A percentile compares a stretch with the other conserved stretches of the same genome.
phyloP scores from a whole-genome alignment of 805 yeast species.

The Candida coquimbonensis region DNA sequence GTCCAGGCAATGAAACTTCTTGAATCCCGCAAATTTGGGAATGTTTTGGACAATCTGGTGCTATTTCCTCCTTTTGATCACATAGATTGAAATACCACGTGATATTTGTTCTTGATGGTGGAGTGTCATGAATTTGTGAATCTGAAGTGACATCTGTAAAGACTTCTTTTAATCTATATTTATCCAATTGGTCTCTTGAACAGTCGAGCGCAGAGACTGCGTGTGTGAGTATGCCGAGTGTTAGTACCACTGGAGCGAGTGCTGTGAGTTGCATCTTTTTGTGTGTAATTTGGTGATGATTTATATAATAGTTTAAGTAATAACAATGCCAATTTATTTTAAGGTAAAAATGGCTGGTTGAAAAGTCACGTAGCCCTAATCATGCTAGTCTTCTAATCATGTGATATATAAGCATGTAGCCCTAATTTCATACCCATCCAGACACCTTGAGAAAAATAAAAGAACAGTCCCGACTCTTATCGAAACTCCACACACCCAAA shows the following conservation, averaged over 20 bases:
- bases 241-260: neutral
- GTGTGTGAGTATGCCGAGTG: neutral
- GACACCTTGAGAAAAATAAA: neutral
- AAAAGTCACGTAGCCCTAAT: neutral
- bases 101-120: conserved; percentile 62
- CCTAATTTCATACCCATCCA: neutral
- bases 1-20: conserved; percentile 42
- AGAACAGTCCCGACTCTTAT: neutral
- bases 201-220: conserved; percentile 14
- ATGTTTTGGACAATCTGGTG: conserved; percentile 52
- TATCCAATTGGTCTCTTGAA: conserved; percentile 13
- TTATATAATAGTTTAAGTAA: too few relatives aligned
- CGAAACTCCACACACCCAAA: neutral
- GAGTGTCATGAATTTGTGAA: conserved; percentile 48
- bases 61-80: conserved; percentile 33
- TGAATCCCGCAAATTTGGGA: conserved; percentile 78
- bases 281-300: too few relatives aligned
- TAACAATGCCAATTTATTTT: neutral
- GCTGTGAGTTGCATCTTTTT: neutral
- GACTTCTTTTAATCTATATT: conserved; percentile 14
- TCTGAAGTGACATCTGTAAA: conserved; percentile 44
- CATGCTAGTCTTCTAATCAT: neutral
- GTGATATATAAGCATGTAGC: neutral
- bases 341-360: neutral
- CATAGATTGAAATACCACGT: conserved; percentile 74